phyloP scores from a whole-genome alignment of 2,329 filamentous ascomycete species.

The Pestalotiopsis sp. region DNA sequence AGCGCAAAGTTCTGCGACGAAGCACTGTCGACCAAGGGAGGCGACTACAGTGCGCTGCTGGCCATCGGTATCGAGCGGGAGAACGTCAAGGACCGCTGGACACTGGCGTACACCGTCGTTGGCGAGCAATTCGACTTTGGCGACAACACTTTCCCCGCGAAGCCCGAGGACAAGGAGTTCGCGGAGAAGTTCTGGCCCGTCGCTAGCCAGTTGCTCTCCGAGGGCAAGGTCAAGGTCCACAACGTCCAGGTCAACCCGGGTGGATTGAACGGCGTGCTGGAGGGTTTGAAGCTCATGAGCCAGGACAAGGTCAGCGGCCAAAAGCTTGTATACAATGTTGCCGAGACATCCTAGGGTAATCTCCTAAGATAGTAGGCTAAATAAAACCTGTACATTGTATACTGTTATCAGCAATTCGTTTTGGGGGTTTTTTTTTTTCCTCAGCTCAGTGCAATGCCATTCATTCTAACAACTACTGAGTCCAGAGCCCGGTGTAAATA shows the following conservation, averaged over 20 bases:
- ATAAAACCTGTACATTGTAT: too few species aligned
- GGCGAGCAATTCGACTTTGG: not conserved
- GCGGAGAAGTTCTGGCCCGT: not conserved
- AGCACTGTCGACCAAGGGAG: not conserved
- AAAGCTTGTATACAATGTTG: constrained; percentile 5
- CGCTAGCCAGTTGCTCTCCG: not conserved
- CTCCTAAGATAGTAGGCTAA: too few species aligned
- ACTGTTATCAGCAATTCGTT: too few species aligned
- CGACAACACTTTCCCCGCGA: not conserved
- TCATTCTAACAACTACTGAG: too few species aligned
- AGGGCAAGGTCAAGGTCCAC: constrained; percentile 3
- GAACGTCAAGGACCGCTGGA: not conserved
- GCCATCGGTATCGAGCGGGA: not conserved
- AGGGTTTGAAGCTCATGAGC: not conserved
- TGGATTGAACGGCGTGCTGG: not conserved
- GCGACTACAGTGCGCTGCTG: not conserved
- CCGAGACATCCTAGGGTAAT: not conserved
- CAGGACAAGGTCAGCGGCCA: not conserved
- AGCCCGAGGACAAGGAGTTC: not conserved
- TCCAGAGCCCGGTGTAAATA: too few species aligned
- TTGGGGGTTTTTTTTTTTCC: too few species aligned
- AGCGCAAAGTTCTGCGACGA: not conserved
- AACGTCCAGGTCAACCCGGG: not conserved
- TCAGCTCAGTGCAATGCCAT: too few species aligned
- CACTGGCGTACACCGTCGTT: not conserved